A percentile compares a stretch with the other conserved stretches of the same genome.
These are phyloP conservation scores for Boletus eberwhitei DNA, from an alignment of 768 basidiomycete genomes.

Conservation along the genomic window DNA sequence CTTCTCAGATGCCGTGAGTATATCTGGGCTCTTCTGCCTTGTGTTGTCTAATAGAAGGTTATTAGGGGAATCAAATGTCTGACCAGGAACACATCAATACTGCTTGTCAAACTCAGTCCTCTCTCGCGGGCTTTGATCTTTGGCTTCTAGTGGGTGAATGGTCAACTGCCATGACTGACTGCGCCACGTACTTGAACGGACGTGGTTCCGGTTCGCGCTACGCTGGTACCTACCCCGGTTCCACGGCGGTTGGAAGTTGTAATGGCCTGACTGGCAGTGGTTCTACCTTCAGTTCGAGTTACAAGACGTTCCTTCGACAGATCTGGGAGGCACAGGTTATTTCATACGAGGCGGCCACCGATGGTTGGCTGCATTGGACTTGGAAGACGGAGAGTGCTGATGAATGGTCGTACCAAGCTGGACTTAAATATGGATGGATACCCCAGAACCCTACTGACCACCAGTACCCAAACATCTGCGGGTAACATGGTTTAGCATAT, in stretches of 20 bases:
- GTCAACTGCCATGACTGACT: slow-evolving; percentile 75
- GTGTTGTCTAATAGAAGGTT: not conserved
- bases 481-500: slow-evolving; percentile 15
- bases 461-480: slow-evolving; percentile 62
- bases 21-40: not conserved
- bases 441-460: slow-evolving; percentile 53
- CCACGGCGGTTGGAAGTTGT: slow-evolving; percentile 71
- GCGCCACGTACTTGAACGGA: slow-evolving; percentile 65
- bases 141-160: slow-evolving; percentile 91
- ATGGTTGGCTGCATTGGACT: slow-evolving; percentile 79
- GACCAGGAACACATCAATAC: slow-evolving; percentile 54
- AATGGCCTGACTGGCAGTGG: slow-evolving; percentile 68
- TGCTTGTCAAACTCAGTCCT: slow-evolving; percentile 49
- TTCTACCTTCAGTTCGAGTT: slow-evolving; percentile 66
- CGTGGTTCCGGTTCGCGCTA: slow-evolving; percentile 67
- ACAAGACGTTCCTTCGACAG: slow-evolving; percentile 79
- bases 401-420: slow-evolving; percentile 89
- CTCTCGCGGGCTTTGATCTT: slow-evolving; percentile 53
- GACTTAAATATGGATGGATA: slow-evolving; percentile 81
- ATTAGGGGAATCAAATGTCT: slow-evolving; percentile 44
- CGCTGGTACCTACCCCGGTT: slow-evolving; percentile 62
- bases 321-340: slow-evolving; percentile 84
- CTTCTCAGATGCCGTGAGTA: slow-evolving; percentile 55
- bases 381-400: slow-evolving; percentile 83
- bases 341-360: slow-evolving; percentile 58